phyloP scores from a whole-genome alignment of 164 flowering plant genomes.

The Houttuynia cordata region DNA sequence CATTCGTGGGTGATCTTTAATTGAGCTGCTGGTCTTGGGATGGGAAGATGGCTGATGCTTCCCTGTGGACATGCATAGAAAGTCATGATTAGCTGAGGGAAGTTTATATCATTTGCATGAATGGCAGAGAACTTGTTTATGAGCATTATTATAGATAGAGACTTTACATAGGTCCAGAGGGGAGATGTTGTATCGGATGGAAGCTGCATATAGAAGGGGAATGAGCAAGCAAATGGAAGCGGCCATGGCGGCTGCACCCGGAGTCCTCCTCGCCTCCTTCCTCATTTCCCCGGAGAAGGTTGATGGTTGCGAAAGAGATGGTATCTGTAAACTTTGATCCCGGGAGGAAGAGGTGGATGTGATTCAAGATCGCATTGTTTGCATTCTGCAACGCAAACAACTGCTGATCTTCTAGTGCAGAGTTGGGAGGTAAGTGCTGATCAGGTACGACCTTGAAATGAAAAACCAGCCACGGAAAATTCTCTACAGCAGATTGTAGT shows the following conservation, averaged over 20 bases:
- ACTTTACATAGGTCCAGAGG: neutral
- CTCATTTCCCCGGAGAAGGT: neutral
- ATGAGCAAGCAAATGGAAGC: neutral
- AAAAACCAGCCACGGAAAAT: too few species aligned
- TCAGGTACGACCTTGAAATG: too few species aligned
- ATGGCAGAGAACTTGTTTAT: neutral
- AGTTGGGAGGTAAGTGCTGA: too few species aligned
- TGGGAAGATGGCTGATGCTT: neutral
- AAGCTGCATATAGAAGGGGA: neutral
- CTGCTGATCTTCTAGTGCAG: too few species aligned
- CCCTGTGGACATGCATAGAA: neutral
- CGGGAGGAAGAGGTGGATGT: too few species aligned
- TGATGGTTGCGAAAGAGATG: too few species aligned
- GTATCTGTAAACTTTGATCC: too few species aligned
- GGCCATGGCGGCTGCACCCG: neutral
- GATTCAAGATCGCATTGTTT: too few species aligned
- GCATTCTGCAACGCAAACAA: too few species aligned
- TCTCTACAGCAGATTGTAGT: too few species aligned
- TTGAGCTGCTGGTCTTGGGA: neutral
- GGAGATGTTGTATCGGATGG: neutral
- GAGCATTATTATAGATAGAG: neutral
- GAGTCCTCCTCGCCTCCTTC: neutral
- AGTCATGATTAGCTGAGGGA: neutral
- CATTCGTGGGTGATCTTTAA: neutral
- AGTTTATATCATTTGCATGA: neutral